Evolutionary conservation across 495 filamentous ascomycete genomes (phyloP), one percentile per base, ranked within the genome.

Genomic region (Neurospora sublineolata): DNA sequence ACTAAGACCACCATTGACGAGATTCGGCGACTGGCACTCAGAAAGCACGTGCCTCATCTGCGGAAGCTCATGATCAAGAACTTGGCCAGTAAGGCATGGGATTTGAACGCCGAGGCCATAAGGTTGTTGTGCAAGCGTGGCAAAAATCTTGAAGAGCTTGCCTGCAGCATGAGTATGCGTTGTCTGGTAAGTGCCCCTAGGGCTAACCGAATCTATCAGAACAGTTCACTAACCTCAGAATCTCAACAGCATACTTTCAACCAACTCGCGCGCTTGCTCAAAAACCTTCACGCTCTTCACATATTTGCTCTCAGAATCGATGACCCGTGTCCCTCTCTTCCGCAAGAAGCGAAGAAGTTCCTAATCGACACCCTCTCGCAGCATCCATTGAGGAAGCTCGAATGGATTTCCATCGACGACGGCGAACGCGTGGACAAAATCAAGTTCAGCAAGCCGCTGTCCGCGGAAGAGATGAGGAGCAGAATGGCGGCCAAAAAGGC

Each of bases 291-390:
- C 16, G 87, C 85, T 0, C 75, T 89, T 14, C 86, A 89, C 72
- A 80, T 88, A 76, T 76, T 18, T 0, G 1, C 3, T 30, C 81
- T 89, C 40, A 80, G 86, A 33, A 80, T 77, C 44, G 83, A 86
- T 36, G 86, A 88, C 70, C 82, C 82, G 0, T 86, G 85, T 69
- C 73, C 80, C 10, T 85, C 79, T 73, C 80, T 87, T 9, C 79
- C 82, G 72, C 74, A 78, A 10, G 86, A 88, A 74, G 83, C 83
- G 10, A 83, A 84, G 68, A 80, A 79, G 16, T 88, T 88, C 74
- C 79, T 84, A 33, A 77, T 86, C 33, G 87, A 89, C 76, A 86
- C 79, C 70, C 74, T 89, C 33, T 78, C 82, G 1, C 84, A 87
- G 72, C 80, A 84, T 70, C 83, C 84, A 0, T 73, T 82, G 6